A percentile compares a stretch with the other conserved stretches of the same genome.
Conservation (phyloP, 2,329 filamentous ascomycete genomes). For the Aphanocladium album region DNA sequence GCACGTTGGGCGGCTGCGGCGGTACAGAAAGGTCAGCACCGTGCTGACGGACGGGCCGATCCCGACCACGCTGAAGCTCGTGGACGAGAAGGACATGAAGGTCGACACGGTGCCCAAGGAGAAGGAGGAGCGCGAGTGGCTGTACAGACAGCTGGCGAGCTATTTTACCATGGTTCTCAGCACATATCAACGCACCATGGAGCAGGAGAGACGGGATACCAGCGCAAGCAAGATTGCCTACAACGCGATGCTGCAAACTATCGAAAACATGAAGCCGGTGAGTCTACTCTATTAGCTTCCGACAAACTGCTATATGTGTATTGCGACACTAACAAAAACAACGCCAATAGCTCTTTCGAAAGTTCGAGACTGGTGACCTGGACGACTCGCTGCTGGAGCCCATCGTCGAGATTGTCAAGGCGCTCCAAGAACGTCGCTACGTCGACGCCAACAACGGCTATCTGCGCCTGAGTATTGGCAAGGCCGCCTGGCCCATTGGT, state of each 20-base stretch:
- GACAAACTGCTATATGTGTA: neutral
- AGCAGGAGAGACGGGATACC: conserved; percentile 58
- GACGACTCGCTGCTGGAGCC: conserved; percentile 75
- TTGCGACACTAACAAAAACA: neutral
- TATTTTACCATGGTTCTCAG: conserved; percentile 96
- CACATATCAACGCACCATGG: conserved; percentile 79
- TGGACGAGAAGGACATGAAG: conserved; percentile 87
- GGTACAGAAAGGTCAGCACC: conserved; percentile 63
- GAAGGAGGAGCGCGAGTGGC: conserved; percentile 58
- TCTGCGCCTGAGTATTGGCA: conserved; percentile 85
- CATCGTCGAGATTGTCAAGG: conserved; percentile 85
- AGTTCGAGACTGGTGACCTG: conserved; percentile 76
- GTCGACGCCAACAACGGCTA: conserved; percentile 97
- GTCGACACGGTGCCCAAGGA: conserved; percentile 62
- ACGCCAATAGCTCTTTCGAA: conserved; percentile 63
- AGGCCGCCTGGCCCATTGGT: conserved; percentile 97
- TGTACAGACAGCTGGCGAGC: conserved; percentile 83
- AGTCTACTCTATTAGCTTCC: conserved; percentile 19
- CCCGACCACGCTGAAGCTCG: conserved; percentile 73
- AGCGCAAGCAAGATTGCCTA: conserved; percentile 77
- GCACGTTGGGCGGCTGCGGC: conserved; percentile 61
- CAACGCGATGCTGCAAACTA: conserved; percentile 79
- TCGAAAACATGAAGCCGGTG: conserved; percentile 78
- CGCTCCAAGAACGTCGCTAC: conserved; percentile 84
- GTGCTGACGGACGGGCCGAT: conserved; percentile 71